These are phyloP conservation scores for Annona squamosa DNA, from an alignment of 164 flowering plant genomes.

Conservation along the genomic window DNA sequence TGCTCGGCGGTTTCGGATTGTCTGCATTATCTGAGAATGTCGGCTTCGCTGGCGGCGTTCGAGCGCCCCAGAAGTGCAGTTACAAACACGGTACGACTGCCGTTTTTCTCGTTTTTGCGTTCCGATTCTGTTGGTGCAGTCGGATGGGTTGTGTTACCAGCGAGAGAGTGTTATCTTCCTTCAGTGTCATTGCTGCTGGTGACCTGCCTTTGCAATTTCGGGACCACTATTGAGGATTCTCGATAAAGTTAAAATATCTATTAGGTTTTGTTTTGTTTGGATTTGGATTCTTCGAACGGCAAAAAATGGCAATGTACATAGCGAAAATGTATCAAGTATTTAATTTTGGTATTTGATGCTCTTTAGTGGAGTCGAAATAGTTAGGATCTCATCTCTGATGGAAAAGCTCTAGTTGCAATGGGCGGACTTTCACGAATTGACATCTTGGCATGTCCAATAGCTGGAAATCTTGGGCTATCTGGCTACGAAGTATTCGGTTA, in stretches of 20 bases:
- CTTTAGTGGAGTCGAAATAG: neutral
- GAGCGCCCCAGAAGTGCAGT: constrained; percentile 70
- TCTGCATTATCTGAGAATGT: constrained; percentile 35
- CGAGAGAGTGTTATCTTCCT: no score
- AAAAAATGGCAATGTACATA: no score
- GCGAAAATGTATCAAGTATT: no score
- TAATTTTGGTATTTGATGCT: neutral
- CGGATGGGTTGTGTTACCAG: neutral
- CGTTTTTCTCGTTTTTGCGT: neutral
- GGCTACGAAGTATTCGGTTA: neutral
- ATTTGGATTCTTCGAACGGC: no score
- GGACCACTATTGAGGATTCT: no score
- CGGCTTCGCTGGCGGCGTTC: constrained; percentile 68
- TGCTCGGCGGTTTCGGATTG: constrained; percentile 14
- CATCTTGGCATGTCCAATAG: neutral
- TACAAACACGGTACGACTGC: constrained; percentile 53
- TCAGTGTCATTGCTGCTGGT: no score
- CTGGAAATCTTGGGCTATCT: neutral
- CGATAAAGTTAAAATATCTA: no score
- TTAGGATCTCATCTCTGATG: neutral
- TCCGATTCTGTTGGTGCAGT: neutral
- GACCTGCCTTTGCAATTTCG: no score
- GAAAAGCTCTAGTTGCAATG: neutral
- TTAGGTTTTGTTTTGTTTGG: no score
- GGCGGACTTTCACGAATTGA: neutral